A percentile compares a stretch with the other conserved stretches of the same genome.
Conservation (phyloP, 75 land plant genomes). For the Picea sitchensis region DNA sequence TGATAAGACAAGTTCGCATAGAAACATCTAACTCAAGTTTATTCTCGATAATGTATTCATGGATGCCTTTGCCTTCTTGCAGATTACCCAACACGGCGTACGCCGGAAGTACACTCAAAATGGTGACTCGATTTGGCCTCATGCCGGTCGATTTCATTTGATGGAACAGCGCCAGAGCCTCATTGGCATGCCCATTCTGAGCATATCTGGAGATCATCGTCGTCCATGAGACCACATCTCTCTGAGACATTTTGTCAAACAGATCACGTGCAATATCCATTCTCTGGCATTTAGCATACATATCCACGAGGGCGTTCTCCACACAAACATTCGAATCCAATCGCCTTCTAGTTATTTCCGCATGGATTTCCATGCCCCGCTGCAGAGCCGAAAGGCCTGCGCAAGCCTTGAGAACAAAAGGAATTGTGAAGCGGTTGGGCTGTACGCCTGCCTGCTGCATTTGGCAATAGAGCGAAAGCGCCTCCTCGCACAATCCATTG, state of each 20-base stretch:
- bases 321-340: conserved; percentile 26
- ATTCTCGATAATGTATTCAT: conserved; percentile 27
- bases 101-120: conserved; percentile 11
- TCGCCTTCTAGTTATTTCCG: conserved; percentile 10
- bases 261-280: conserved; percentile 12
- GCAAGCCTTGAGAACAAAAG: conserved; percentile 31
- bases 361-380: conserved; percentile 26
- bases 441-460: conserved; percentile 16
- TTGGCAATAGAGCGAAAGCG: conserved; percentile 22
- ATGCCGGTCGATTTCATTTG: conserved; percentile 19
- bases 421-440: conserved; percentile 27
- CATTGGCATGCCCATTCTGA: conserved; percentile 12
- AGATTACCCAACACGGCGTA: not conserved
- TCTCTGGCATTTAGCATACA: conserved; percentile 33
- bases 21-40: conserved; percentile 23
- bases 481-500: conserved; percentile 20
- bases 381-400: not conserved
- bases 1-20: conserved; percentile 45
- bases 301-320: conserved; percentile 27
- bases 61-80: conserved; percentile 32
- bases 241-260: conserved; percentile 27
- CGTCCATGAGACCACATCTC: conserved; percentile 36
- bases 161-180: conserved; percentile 13
- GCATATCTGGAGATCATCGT: conserved; percentile 22
- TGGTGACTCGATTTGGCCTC: conserved; percentile 25